These are phyloP conservation scores for Stereum hirsutum DNA, from an alignment of 1,284 basidiomycete genomes.

Conservation along the genomic window DNA sequence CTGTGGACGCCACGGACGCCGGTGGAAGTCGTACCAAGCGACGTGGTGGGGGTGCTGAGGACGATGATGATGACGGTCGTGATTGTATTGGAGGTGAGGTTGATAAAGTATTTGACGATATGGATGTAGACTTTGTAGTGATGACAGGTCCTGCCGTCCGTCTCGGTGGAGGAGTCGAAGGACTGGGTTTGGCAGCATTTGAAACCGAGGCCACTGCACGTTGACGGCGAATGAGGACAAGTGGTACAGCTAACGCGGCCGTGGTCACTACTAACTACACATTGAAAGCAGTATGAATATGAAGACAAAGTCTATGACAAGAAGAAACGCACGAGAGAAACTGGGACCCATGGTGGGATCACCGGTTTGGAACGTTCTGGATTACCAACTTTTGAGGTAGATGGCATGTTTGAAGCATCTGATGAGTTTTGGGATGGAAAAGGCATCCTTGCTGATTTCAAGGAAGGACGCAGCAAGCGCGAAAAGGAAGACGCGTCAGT, in stretches of 20 bases:
- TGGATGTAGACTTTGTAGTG: no score
- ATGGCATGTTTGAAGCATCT: no score
- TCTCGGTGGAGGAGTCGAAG: constrained; percentile 18
- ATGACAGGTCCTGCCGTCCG: no score
- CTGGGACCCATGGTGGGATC: constrained; percentile 11
- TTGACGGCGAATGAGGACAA: constrained; percentile 25
- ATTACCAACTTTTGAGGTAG: no score
- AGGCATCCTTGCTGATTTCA: no score
- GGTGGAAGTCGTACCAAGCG: constrained; percentile 1
- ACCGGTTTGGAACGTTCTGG: background rate
- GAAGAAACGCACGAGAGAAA: constrained; percentile 10
- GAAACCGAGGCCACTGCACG: constrained; percentile 14
- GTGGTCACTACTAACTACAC: constrained; percentile 27
- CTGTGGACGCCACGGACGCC: background rate
- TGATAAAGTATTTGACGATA: background rate
- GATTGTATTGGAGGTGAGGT: background rate
- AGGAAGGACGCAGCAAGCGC: no score
- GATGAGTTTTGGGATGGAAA: no score
- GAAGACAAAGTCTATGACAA: background rate
- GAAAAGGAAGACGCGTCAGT: no score
- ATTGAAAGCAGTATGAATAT: no score
- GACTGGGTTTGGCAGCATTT: no score
- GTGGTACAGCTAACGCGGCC: constrained; percentile 24
- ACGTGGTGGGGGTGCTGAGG: background rate
- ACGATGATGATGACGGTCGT: no score